Conservation (phyloP, 2,329 filamentous ascomycete species). For the Periconia macrospinosa region DNA sequence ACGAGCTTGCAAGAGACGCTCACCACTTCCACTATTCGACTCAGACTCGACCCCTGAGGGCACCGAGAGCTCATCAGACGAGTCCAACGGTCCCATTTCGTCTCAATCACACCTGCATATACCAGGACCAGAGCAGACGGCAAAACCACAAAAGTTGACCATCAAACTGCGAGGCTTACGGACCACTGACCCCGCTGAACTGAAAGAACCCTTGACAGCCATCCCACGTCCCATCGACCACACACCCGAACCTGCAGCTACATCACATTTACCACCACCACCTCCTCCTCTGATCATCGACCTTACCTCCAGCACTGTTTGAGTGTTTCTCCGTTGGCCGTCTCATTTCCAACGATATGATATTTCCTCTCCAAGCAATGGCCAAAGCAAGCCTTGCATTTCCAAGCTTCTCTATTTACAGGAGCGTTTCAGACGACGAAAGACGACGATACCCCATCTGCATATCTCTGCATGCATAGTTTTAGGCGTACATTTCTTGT, state of each 20-base stretch:
- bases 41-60: conserved; percentile 42
- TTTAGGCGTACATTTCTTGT: conserved; percentile 26
- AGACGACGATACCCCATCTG: conserved; percentile 16
- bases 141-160: conserved; percentile 31
- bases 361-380: neutral
- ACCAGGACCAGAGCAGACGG: conserved; percentile 12
- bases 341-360: neutral
- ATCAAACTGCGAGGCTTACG: conserved; percentile 37
- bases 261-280: neutral
- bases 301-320: neutral
- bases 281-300: neutral
- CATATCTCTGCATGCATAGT: conserved; percentile 24
- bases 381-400: conserved; percentile 1
- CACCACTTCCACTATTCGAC: conserved; percentile 49
- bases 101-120: conserved; percentile 29
- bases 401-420: neutral
- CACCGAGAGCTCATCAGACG: conserved; percentile 40
- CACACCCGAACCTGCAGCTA: neutral
- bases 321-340: neutral
- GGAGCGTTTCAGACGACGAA: neutral
- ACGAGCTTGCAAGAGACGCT: conserved; percentile 58
- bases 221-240: conserved; percentile 2
- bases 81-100: conserved; percentile 31
- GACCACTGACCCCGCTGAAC: conserved; percentile 24
- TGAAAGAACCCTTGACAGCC: conserved; percentile 20